Percentiles rank a stretch among this genome's conserved stretches.
These are phyloP conservation scores for Allium fistulosum DNA, from an alignment of 106 monocot genomes.

Conservation along the genomic window DNA sequence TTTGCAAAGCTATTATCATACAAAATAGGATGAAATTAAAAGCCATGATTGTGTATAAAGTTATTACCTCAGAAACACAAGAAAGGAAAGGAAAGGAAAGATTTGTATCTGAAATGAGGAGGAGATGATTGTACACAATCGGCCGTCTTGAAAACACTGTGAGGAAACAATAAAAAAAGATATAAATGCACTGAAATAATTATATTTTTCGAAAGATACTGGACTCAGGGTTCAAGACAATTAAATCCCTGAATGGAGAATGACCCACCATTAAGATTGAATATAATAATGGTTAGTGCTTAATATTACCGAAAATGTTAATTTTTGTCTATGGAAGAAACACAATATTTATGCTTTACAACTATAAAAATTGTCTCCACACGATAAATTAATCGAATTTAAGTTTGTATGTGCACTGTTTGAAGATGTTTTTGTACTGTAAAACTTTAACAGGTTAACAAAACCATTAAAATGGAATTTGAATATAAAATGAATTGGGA, in stretches of 20 bases:
- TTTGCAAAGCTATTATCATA: not conserved
- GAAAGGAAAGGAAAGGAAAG: not conserved
- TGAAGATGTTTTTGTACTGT: no score
- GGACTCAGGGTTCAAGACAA: constrained; percentile 5
- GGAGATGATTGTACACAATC: not conserved
- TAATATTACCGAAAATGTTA: no score
- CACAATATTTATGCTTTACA: no score
- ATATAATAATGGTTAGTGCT: not conserved
- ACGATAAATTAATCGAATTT: no score
- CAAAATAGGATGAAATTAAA: not conserved
- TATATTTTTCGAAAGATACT: constrained; percentile 2
- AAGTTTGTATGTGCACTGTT: no score
- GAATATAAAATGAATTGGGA: no score
- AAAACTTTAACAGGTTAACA: no score
- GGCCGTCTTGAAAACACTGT: constrained; percentile 5
- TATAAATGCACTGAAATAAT: constrained; percentile 1
- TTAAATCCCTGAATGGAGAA: constrained; percentile 4
- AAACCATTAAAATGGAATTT: no score
- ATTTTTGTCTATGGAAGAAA: no score
- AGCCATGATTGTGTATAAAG: constrained; percentile 1
- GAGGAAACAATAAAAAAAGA: not conserved
- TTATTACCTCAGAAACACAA: not conserved
- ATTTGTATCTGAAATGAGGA: not conserved
- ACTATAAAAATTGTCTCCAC: no score
- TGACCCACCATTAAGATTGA: constrained; percentile 10